Evolutionary conservation across 1,139 yeast genomes (phyloP), one percentile per base, ranked within the genome.

Genomic region (Geotrichum fermentans): DNA sequence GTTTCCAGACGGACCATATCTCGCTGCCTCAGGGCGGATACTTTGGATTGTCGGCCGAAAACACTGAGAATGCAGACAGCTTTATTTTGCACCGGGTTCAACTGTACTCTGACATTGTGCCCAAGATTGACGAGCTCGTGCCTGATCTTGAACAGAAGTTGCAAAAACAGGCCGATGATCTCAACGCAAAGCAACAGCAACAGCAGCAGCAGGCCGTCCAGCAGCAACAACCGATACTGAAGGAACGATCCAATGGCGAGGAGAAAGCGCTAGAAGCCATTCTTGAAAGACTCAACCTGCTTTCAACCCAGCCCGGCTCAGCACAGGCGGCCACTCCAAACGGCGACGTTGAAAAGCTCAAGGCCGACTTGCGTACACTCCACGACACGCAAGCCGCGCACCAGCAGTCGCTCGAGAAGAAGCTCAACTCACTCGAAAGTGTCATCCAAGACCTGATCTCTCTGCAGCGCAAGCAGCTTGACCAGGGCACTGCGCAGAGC

Each of bases 1-100:
- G 73, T 43, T 68, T 70, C 51, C 58, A 60, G 39, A 61, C 66
- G 11, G 61, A 61, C 47, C 58, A 65, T 33, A 58, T 70, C 10
- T 50, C 45, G 16, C 58, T 70, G 26, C 72, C 71, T 13, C 49
- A 52, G 28, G 62, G 60, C 22, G 58, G 58, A 43, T 64, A 53
- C 55, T 58, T 68, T 45, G 73, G 73, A 13, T 52, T 68, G 14
- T 59, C 69, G 8, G 73, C 72, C 10, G 51, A 62, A 29, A 61
- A 70, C 28, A 60, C 61, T 30, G 58, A 55, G 4, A 46, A 59
- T 4, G 62, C 66, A 1, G 73, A 70, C 46, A 57, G 59, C 24
- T 64, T 70, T 46, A 57, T 56, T 30, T 45, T 70, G 18, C 60
- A 59, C 43, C 50, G 55, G 18, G 43, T 58, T 28, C 54, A 58